Evolutionary conservation across 805 yeast genomes (phyloP).

Genomic region (Yamadazyma paraphyllophila): DNA sequence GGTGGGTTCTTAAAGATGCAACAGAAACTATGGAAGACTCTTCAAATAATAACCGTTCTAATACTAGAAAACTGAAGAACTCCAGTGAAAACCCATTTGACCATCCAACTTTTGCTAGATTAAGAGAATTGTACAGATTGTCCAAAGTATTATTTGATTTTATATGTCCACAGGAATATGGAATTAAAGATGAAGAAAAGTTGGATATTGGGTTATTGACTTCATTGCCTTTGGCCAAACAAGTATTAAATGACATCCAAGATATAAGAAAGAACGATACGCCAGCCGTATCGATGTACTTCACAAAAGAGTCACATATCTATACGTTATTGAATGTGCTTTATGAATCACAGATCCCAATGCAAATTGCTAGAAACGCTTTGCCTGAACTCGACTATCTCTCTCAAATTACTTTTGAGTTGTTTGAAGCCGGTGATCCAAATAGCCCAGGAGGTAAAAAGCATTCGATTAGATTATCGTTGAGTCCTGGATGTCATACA

Average conservation of each 20-base stretch:
- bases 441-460: constrained; percentile 62
- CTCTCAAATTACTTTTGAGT: constrained; percentile 90
- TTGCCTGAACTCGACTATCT: constrained; percentile 94
- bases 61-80: constrained; percentile 17
- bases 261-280: constrained; percentile 73
- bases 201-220: constrained; percentile 94
- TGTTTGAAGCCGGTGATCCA: constrained; percentile 78
- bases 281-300: constrained; percentile 85
- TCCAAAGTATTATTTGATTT: constrained; percentile 95
- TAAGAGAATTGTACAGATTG: constrained; percentile 84
- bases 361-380: constrained; percentile 91
- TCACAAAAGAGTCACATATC: constrained; percentile 96
- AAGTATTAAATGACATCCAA: constrained; percentile 76
- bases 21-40: constrained; percentile 19
- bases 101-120: constrained; percentile 70
- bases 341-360: constrained; percentile 91
- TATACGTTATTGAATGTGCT: constrained; percentile 88
- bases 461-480: constrained; percentile 85
- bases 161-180: constrained; percentile 98
- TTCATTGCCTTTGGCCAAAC: constrained; percentile 88
- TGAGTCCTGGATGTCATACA: constrained; percentile 98
- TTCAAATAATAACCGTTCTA: constrained; percentile 15
- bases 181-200: constrained; percentile 92
- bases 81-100: constrained; percentile 53
- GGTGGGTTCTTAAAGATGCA: constrained; percentile 63